A percentile compares a stretch with the other conserved stretches of the same genome.
Conservation (phyloP, 441 rosid genomes). For the Raphanus hybrid region DNA sequence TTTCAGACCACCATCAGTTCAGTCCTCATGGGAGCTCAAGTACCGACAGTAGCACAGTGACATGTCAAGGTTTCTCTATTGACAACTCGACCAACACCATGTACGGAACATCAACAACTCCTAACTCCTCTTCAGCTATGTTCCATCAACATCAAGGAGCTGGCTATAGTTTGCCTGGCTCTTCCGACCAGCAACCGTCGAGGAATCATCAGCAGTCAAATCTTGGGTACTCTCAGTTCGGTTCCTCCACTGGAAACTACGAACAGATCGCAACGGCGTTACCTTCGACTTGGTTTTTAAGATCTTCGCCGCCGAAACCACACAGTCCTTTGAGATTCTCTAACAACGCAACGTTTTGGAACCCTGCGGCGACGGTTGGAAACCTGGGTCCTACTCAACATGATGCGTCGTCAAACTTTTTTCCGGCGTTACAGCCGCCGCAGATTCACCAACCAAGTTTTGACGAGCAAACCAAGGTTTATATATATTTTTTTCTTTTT, state of each 20-base stretch:
- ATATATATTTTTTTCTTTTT: too few relatives aligned
- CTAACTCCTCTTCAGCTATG: constrained; percentile 53
- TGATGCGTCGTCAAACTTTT: constrained; percentile 63
- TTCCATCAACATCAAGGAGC: constrained; percentile 47
- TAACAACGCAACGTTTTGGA: constrained; percentile 94
- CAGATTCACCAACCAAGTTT: constrained; percentile 56
- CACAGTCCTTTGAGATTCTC: constrained; percentile 81
- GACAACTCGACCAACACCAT: constrained; percentile 64
- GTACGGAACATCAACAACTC: constrained; percentile 58
- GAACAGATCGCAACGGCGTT: constrained; percentile 44
- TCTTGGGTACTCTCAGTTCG: constrained; percentile 49
- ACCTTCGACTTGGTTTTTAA: constrained; percentile 63
- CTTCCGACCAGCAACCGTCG: constrained; percentile 33
- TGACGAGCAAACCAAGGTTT: constrained; percentile 79
- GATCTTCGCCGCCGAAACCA: constrained; percentile 63
- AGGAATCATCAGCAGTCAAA: constrained; percentile 59
- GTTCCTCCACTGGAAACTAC: constrained; percentile 37
- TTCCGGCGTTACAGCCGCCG: constrained; percentile 60
- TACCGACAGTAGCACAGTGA: constrained; percentile 69
- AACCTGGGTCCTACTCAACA: constrained; percentile 45
- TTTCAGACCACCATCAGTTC: constrained; percentile 68
- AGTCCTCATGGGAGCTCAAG: constrained; percentile 72
- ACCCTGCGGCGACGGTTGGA: constrained; percentile 57
- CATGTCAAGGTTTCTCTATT: constrained; percentile 57
- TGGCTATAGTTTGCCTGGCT: constrained; percentile 27